Evolutionary conservation across 495 filamentous ascomycete genomes (phyloP).

Genomic region (Cercophora newfieldiana): DNA sequence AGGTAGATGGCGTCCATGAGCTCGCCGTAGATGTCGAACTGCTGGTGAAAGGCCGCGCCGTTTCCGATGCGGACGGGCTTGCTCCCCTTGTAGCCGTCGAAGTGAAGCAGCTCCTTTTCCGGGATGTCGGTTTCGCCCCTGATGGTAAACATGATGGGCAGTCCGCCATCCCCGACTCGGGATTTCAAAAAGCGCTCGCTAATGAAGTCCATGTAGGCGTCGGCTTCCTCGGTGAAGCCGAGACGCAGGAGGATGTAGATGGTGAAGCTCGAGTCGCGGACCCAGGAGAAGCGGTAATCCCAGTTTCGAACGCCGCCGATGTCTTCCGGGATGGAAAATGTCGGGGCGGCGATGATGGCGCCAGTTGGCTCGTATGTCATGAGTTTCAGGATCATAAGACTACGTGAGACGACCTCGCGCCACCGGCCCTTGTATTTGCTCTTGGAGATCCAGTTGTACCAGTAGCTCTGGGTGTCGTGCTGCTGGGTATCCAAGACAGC

Average conservation of each 20-base stretch:
- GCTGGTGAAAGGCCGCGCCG: slow-evolving; percentile 69
- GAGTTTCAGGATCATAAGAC: slow-evolving; percentile 69
- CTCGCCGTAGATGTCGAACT: slow-evolving; percentile 76
- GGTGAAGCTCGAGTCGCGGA: slow-evolving; percentile 71
- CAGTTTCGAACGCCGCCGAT: slow-evolving; percentile 69
- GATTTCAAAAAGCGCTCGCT: slow-evolving; percentile 61
- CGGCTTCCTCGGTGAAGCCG: slow-evolving; percentile 71
- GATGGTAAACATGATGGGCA: slow-evolving; percentile 79
- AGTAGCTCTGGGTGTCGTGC: slow-evolving; percentile 63
- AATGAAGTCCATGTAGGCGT: slow-evolving; percentile 74
- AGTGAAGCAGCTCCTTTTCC: slow-evolving; percentile 62
- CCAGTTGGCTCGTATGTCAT: slow-evolving; percentile 63
- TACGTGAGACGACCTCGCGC: slow-evolving; percentile 65
- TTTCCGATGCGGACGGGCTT: slow-evolving; percentile 73
- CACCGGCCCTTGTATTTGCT: slow-evolving; percentile 69
- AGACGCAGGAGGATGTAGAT: slow-evolving; percentile 73
- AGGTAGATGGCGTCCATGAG: slow-evolving; percentile 74
- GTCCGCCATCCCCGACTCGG: slow-evolving; percentile 46
- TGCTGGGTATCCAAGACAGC: slow-evolving; percentile 59
- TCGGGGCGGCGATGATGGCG: slow-evolving; percentile 51
- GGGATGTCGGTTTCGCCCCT: slow-evolving; percentile 70
- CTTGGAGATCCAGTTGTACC: slow-evolving; percentile 70
- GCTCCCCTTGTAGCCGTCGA: slow-evolving; percentile 67
- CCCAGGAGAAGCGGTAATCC: slow-evolving; percentile 77
- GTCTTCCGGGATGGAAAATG: slow-evolving; percentile 69